Evolutionary conservation across 1,284 basidiomycete genomes (phyloP), one percentile per base, ranked within the genome.

Genomic region (Sanguinoderma infundibulare): DNA sequence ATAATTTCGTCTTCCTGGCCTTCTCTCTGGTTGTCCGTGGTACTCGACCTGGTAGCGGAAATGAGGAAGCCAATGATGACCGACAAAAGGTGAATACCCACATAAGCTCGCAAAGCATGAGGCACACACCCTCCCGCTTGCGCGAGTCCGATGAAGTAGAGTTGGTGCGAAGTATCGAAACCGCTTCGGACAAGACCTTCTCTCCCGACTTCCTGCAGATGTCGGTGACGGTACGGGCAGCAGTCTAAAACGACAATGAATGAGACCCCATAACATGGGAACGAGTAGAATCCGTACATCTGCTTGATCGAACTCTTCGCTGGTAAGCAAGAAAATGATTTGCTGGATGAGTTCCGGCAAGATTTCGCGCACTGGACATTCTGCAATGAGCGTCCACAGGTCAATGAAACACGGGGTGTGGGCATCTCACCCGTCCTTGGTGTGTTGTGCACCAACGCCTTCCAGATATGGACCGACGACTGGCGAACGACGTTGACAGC

Each of bases 151-250:
- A 80, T 0, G 94, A 95, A 1, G 80, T 78, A 10, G 90, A 84
- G 66, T 89, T 92, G 15, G 79, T 75, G 51, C 90, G 90, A 63
- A 98, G 78, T 58, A 95, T 89, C 2, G 87, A 82, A 67, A 98
- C 83, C 54, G 96, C 89, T 70, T 97, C 96, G 40, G 87, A 89
- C 55, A 99, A 74, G 61, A 98, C 90, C 63, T 91, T 90, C 74
- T 99, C 98, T 47, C 98, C 97, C 68, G 98, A 96, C 78, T 98
- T 99, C 76, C 92, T 91, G 74, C 95, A 98, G 1, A 98, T 77
- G 74, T 99, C 98, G 26, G 87, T 85, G 14, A 94, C 85, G 3
- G 95, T 97, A 46, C 94, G 84, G n/a, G 86, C 87, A 20, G 94
- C 93, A 36, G 91, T 96, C 93, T 94, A 60, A 10, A 39, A n/a